A percentile compares a stretch with the other conserved stretches of the same genome.
Evolutionary conservation across 352 stramenopile species (phyloP).

Genomic region (Aphanomyces invadans): DNA sequence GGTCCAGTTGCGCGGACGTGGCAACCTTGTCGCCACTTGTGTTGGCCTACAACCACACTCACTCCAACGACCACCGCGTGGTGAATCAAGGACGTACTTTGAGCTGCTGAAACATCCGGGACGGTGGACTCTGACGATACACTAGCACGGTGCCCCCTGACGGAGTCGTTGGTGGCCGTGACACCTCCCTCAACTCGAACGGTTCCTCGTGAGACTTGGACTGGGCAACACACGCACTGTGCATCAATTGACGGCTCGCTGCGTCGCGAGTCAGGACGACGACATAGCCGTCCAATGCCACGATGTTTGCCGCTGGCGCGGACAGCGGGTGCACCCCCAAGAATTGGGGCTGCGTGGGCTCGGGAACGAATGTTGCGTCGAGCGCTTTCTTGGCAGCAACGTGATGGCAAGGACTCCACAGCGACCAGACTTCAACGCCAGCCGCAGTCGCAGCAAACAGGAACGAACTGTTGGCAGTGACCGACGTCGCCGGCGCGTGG

Average conservation of each 20-base stretch:
- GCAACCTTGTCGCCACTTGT: neutral
- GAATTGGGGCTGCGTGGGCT: slow-evolving; percentile 63
- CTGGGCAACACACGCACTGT: neutral
- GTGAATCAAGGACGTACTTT: slow-evolving; percentile 34
- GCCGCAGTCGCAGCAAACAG: slow-evolving; percentile 67
- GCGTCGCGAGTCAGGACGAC: slow-evolving; percentile 40
- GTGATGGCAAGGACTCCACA: slow-evolving; percentile 81
- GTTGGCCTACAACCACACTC: slow-evolving; percentile 15
- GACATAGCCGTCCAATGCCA: slow-evolving; percentile 68
- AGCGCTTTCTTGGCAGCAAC: slow-evolving; percentile 59
- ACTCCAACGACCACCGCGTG: slow-evolving; percentile 27
- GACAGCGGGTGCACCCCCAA: slow-evolving; percentile 56
- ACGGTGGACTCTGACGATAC: slow-evolving; percentile 66
- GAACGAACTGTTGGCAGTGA: slow-evolving; percentile 80
- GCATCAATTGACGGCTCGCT: neutral
- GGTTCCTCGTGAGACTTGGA: neutral
- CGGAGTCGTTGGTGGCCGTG: neutral
- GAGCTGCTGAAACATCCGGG: slow-evolving; percentile 51
- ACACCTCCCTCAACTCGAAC: slow-evolving; percentile 10
- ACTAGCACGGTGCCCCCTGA: slow-evolving; percentile 63
- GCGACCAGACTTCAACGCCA: slow-evolving; percentile 72
- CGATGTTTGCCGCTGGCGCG: slow-evolving; percentile 49
- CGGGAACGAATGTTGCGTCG: slow-evolving; percentile 43
- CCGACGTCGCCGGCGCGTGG: slow-evolving; percentile 44
- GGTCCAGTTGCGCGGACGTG: slow-evolving; percentile 43